Evolutionary conservation across 2,329 filamentous ascomycete genomes (phyloP), one percentile per base, ranked within the genome.

Genomic region (Pseudocercospora vitis): DNA sequence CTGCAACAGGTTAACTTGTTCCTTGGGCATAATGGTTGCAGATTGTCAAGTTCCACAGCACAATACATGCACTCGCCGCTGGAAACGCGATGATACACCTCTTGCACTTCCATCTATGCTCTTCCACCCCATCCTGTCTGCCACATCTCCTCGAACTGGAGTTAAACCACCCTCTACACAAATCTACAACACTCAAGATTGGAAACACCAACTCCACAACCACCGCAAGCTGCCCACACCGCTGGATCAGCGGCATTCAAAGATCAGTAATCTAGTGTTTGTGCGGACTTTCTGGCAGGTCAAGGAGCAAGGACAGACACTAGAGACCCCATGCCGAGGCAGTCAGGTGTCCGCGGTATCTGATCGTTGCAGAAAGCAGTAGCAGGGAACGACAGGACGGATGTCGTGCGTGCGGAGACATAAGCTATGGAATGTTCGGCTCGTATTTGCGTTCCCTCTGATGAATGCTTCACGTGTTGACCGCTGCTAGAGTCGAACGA

Each of bases 171-270:
- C 58, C 0, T 79, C 74, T 2, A 76, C 74, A 4, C 75, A 53
- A 37, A 80, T 68, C 66, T 18, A 73, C 74, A 57, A 86, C 85
- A 51, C 81, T 76, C 39, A 81, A 31, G 16, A 86, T 73, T 63
- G 86, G 83, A 21, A 85, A 66, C 28, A 80, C 65, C 1, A 87
- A 69, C 1, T 83, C 83, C 1, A 62, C 77, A 4, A 85, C 67
- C 11, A 85, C 76, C 37, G 85, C 70, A 12, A 76, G 74, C 56
- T 79, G 65, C n/a, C 78, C 80, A 12, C 68, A 67, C 18, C 73
- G 4, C 62, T 61, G 52, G 12, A 57, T 48, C n/a, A n/a, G n/a
- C n/a, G n/a, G n/a, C n/a, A n/a, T n/a, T n/a, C n/a, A n/a, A n/a
- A n/a, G n/a, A n/a, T n/a, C n/a, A n/a, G n/a, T n/a, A n/a, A n/a